Base-by-base conservation (phyloP, 2,329 filamentous ascomycete genomes). In the Fusarium buharicum region DNA sequence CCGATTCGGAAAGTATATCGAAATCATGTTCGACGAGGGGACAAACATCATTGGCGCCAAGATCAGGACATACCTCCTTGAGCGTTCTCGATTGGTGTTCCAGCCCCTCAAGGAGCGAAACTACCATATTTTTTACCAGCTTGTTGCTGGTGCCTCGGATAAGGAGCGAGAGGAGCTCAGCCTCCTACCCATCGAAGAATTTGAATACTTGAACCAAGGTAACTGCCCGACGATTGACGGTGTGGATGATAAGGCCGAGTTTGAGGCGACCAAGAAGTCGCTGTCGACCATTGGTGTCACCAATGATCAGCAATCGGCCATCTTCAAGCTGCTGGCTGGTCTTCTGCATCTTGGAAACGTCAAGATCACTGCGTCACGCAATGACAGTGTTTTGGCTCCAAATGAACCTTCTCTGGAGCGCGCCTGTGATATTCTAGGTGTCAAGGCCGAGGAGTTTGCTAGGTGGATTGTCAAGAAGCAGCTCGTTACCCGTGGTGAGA, bases 401-500 rank as follows among this genome's bases (percentile, higher is more conserved):
- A 86, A 87, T 0, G 95, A 99, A 73, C 91, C 93, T 4, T 88
- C 93, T 14, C 80, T 99, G 49, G 85, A 90, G 51, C 89, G 88
- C 70, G 94, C 95, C 53, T 93, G 92, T 73, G 81, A 84, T 12
- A 90, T 98, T 58, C 85, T 99, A 31, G 95, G 95, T 18, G 96
- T 99, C 57, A 87, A 97, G 74, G 85, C 88, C 2, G 80, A 85
- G 27, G 91, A 93, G 67, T 98, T 99, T 73, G 90, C 95, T 46
- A 97, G 94, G 77, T 99, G 95, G 95, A 97, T 93, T 48, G 92
- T 98, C 62, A 99, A 99, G 85, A 99, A 99, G 80, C 95, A 99
- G 78, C 85, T 99, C 57, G 88, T 97, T 64, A 99, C 95, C 13
- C 88, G 95, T 73, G 95, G 93, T 43, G 95, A 99, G 76, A 98